Percentiles rank a stretch among this genome's conserved stretches.
These are phyloP conservation scores for Fusarium sp. DNA, from an alignment of 2,329 filamentous ascomycete genomes.

Conservation along the genomic window DNA sequence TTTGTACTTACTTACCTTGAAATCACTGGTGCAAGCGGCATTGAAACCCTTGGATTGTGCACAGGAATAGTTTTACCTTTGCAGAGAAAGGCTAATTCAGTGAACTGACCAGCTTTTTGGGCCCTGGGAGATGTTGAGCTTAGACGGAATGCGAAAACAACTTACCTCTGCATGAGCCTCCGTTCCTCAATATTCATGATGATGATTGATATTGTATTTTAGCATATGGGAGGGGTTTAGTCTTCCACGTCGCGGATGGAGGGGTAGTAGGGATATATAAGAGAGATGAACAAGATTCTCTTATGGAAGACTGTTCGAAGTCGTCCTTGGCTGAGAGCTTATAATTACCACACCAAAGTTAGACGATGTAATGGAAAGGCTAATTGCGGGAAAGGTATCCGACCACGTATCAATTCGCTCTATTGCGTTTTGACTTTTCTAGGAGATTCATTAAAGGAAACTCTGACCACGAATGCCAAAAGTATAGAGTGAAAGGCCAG, in stretches of 20 bases:
- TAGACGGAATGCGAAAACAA: accelerated
- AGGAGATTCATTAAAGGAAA: too few relatives aligned
- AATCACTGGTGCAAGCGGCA: background rate
- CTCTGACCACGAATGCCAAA: too few relatives aligned
- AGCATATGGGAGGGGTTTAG: background rate
- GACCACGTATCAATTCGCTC: too few relatives aligned
- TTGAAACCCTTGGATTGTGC: background rate
- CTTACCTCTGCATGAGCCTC: background rate
- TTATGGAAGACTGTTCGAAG: too few relatives aligned
- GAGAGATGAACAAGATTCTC: too few relatives aligned
- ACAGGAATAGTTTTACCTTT: background rate
- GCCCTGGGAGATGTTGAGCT: background rate
- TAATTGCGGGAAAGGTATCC: too few relatives aligned
- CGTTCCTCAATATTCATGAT: background rate
- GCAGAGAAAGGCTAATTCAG: background rate
- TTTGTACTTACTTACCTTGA: background rate
- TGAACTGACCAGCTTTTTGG: background rate
- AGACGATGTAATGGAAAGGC: too few relatives aligned
- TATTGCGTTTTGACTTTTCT: too few relatives aligned
- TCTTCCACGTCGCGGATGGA: too few relatives aligned
- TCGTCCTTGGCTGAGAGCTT: too few relatives aligned
- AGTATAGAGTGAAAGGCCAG: too few relatives aligned
- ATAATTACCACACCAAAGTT: too few relatives aligned
- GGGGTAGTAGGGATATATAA: background rate
- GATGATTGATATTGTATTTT: background rate